phyloP scores from a whole-genome alignment of 225 moss, liverwort and hornwort species.

The Antitrichia curtipendula region DNA sequence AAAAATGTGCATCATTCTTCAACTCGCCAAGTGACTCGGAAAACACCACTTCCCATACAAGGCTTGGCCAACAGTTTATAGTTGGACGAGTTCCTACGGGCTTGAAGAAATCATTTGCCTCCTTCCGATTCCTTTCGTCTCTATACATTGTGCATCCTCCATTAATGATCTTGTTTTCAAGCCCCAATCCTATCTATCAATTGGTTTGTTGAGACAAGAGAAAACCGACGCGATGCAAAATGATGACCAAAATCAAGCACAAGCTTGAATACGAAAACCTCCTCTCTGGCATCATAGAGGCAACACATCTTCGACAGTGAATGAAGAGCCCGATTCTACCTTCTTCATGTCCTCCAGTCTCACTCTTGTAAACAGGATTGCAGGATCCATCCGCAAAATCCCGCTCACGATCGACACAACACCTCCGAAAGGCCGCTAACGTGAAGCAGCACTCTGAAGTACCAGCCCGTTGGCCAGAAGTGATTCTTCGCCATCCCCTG shows the following conservation, averaged over 20 bases:
- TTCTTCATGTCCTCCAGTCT: no score
- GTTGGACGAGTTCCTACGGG: neutral
- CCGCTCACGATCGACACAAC: no score
- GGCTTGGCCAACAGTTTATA: no score
- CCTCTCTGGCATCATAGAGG: neutral
- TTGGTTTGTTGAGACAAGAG: neutral
- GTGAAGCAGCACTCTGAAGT: no score
- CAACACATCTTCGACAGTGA: no score
- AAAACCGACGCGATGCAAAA: fast-evolving
- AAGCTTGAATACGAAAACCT: neutral
- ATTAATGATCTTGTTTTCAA: neutral
- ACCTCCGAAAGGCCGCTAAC: no score
- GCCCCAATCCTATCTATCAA: neutral
- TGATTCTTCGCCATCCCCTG: no score
- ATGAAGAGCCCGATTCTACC: no score
- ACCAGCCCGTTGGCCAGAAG: no score
- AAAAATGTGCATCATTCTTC: no score
- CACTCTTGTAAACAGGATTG: neutral
- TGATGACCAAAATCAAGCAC: neutral
- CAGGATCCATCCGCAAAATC: neutral
- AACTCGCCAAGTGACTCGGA: no score
- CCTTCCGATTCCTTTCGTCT: neutral
- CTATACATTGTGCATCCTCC: neutral
- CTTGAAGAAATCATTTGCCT: neutral
- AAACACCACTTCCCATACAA: no score